These are phyloP conservation scores for Tetrahymena elliotti DNA, from an alignment of 73 alveolate species.

Conservation along the genomic window DNA sequence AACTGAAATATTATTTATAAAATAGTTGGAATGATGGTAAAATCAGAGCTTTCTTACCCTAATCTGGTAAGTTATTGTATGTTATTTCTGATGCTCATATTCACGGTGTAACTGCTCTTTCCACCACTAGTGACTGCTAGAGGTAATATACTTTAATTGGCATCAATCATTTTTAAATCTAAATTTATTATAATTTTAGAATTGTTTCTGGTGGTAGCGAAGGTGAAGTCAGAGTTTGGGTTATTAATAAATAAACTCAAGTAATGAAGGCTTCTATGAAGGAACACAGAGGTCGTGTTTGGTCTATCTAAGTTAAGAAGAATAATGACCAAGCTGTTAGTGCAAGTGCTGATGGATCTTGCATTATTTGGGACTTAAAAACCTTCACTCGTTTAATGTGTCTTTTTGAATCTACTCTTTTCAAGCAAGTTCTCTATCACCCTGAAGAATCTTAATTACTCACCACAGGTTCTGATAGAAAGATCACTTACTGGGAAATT, in stretches of 20 bases:
- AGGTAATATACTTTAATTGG: not conserved
- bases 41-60: slow-evolving; percentile 92
- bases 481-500: slow-evolving; percentile 93
- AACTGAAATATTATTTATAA: not conserved
- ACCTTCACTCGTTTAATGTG: slow-evolving; percentile 88
- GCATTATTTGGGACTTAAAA: slow-evolving; percentile 96
- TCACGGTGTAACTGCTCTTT: slow-evolving; percentile 82
- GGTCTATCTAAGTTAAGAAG: slow-evolving; percentile 72
- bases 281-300: slow-evolving; percentile 95
- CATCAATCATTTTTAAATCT: not conserved
- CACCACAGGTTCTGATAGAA: slow-evolving; percentile 97
- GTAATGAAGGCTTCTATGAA: slow-evolving; percentile 91
- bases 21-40: slow-evolving; percentile 93
- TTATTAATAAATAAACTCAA: slow-evolving; percentile 72
- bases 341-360: slow-evolving; percentile 97
- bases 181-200: not conserved
- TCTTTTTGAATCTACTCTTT: slow-evolving; percentile 96
- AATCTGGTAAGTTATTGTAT: slow-evolving; percentile 89
- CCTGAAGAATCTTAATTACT: slow-evolving; percentile 96
- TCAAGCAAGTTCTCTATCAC: slow-evolving; percentile 93
- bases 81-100: slow-evolving; percentile 80
- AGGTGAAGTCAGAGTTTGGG: slow-evolving; percentile 97
- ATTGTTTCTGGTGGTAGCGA: slow-evolving; percentile 96
- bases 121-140: slow-evolving; percentile 43
- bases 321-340: slow-evolving; percentile 88